Evolutionary conservation across 192 early-diverging fungal genomes (phyloP).

Genomic region (Linnemannia elongata): DNA sequence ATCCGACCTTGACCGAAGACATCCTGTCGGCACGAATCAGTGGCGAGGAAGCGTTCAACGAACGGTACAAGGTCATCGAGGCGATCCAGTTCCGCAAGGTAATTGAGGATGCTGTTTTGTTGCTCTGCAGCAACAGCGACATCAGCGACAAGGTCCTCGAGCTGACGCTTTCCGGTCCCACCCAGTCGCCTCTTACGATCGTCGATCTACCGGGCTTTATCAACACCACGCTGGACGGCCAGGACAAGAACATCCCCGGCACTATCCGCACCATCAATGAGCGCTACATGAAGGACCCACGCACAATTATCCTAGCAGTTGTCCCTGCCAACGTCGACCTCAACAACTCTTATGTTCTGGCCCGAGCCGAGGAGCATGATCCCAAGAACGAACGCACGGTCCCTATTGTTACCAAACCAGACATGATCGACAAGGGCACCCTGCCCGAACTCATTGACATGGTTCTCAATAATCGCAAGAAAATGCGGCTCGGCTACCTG

Average conservation of each 20-base stretch:
- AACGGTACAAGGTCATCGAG: background rate
- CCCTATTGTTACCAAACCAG: constrained; percentile 27
- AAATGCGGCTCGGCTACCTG: constrained; percentile 15
- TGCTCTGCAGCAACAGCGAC: background rate
- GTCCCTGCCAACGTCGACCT: constrained; percentile 7
- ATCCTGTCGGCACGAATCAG: background rate
- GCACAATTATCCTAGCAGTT: constrained; percentile 22
- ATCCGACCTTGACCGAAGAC: constrained; percentile 2
- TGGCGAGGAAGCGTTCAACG: constrained; percentile 14
- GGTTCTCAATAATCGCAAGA: constrained; percentile 4
- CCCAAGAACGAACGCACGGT: constrained; percentile 14
- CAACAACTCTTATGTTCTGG: background rate
- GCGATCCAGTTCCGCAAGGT: background rate
- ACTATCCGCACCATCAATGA: background rate
- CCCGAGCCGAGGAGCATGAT: background rate
- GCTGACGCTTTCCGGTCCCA: constrained; percentile 12
- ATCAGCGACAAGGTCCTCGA: constrained; percentile 16
- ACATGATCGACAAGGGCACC: background rate
- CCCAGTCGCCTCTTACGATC: constrained; percentile 16
- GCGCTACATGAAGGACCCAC: constrained; percentile 2
- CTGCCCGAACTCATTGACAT: background rate
- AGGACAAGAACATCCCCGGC: constrained; percentile 1
- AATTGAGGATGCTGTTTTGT: background rate
- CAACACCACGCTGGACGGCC: background rate
- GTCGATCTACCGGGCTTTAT: constrained; percentile 21